Evolutionary conservation across 345 rosid species (phyloP), one percentile per base, ranked within the genome.

Genomic region (Garcia nutans): DNA sequence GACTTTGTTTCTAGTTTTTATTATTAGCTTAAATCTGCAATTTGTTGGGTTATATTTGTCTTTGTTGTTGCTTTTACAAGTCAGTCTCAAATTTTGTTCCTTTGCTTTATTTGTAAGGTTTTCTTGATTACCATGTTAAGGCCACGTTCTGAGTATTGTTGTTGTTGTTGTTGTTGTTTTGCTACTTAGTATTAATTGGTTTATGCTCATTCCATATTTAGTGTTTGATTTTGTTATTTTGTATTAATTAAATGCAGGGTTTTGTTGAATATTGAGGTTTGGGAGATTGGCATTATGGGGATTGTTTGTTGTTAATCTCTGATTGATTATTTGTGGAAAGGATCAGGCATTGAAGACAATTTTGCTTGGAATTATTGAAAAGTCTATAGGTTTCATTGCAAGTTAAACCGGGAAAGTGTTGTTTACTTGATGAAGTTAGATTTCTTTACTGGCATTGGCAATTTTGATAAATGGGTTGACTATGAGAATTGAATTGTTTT

Each of bases 341-440:
- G 69, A 50, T 28, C 31, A 17, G 20, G 59, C 58, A 11, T n/a
- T 33, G 58, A 13, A 59, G 66, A 17, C 7, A 3, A 54, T 9
- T 54, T 50, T 16, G n/a, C 20, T 54, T 54, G 58, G 31, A 17
- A 28, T 58, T 58, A 47, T 31, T 49, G 67, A 13, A 59, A 37
- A 19, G 11, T 17, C 7, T 45, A 3, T 42, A 50, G 61, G 67
- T 60, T 65, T 23, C 41, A 50, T 8, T 37, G 65, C 63, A n/a
- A 26, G 52, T 23, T 50, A 16, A 24, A 62, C 24, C 70, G 63
- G 57, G 47, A 65, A 64, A 26, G 76, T 55, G 65, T 42, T 47
- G 44, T 55, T 77, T 71, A 41, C 33, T 71, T 71, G 80, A 55
- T 8, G 76, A 71, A 42, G 72, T 64, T 71, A 22, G 58, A 37